Evolutionary conservation across 345 rosid genomes (phyloP).

Genomic region (Boechera divaricarpa): DNA sequence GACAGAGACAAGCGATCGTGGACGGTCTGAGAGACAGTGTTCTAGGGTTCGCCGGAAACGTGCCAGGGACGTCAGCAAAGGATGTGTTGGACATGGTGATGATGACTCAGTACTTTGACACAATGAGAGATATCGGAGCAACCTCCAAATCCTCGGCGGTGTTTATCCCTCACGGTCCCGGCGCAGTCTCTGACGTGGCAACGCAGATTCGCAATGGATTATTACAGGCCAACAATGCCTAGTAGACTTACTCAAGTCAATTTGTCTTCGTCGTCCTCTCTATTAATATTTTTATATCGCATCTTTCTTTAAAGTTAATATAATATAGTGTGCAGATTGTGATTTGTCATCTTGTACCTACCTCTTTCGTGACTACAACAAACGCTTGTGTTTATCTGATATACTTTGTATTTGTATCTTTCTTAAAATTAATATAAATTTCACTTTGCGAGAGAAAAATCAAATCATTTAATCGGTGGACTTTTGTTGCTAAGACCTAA

Average conservation of each 20-base stretch:
- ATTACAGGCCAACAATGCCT: conserved; percentile 41
- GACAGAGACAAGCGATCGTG: conserved; percentile 65
- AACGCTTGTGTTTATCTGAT: no score
- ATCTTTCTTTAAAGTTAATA: background rate
- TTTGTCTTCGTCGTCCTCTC: conserved; percentile 2
- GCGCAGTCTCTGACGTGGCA: conserved; percentile 48
- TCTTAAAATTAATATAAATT: background rate
- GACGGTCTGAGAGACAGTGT: conserved; percentile 68
- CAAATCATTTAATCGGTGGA: background rate
- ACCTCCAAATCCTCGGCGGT: conserved; percentile 43
- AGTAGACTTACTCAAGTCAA: conserved; percentile 15
- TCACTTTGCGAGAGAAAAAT: background rate
- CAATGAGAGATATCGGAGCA: conserved; percentile 52
- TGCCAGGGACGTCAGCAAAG: conserved; percentile 55
- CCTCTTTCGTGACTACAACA: background rate
- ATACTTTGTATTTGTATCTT: background rate
- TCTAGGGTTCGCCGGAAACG: conserved; percentile 59
- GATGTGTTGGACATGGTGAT: conserved; percentile 52
- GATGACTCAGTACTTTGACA: conserved; percentile 52
- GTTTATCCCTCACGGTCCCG: conserved; percentile 52
- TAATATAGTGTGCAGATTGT: background rate
- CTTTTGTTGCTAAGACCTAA: background rate
- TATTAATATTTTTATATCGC: background rate
- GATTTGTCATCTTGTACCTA: background rate
- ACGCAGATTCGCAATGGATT: conserved; percentile 50